Base-by-base conservation (phyloP, 805 yeast genomes). In the Kodamaea lidongshanica region DNA sequence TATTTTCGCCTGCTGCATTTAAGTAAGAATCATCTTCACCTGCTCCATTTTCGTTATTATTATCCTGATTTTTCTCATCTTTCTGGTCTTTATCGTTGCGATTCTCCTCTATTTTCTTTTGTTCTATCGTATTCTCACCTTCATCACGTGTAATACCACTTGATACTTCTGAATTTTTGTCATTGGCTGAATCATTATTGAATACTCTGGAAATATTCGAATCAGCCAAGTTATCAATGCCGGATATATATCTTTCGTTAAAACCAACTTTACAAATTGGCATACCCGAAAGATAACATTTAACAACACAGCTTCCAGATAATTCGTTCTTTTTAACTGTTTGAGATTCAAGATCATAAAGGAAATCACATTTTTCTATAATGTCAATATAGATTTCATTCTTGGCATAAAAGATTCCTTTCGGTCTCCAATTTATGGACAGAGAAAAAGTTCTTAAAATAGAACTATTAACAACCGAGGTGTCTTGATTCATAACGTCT, bases 361-460 rank as follows among this genome's bases (percentile, higher is more conserved):
- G 27, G 35, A 64, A 64, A 16, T 60, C 62, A 38, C 58, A 48
- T 15, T 50, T 43, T 38, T 64, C 70, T n/a, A 58, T 45, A 25
- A 64, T 43, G 36, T 64, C 70, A 12, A 64, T 49, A 43, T 54
- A 64, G 8, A 64, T 59, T 42, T 64, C 70, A 40, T 64, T 64
- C 32, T 64, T 64, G 12, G 64, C 52, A 38, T 64, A 64, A 33
- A 58, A 62, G 5, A 64, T 64, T 10, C 70, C 70, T 39, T 62
- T 62, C 8, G 67, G 67, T 23, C 70, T 43, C 70, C 70, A 64
- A 41, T 54, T 61, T 21, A 63, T 56, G 1, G 65, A 52, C 62
- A 76, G 79, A 7, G 87, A 80, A 11, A 87, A 72, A 0, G 94
- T 78, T 40, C 87, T 71, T 3, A 87, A 70, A 10, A 89, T 77